Evolutionary conservation across 2,329 filamentous ascomycete species (phyloP), one percentile per base, ranked within the genome.

Genomic region (Onygenales sp.): DNA sequence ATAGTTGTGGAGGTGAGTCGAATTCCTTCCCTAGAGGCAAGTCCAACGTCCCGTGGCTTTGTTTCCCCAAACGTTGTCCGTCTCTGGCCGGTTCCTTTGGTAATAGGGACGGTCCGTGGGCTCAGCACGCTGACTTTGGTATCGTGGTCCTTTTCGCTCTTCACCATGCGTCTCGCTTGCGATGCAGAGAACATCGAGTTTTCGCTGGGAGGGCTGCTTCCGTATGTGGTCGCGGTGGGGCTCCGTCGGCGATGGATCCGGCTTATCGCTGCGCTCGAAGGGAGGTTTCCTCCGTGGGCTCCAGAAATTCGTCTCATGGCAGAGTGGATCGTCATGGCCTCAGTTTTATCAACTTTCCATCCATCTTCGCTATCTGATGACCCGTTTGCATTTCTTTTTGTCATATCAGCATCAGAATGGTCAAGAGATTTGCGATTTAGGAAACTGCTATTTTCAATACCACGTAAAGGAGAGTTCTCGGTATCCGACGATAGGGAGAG

Each of bases 131-230:
- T 80, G 40, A 70, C 70, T 55, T 77, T 78, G 61, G 72, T 74
- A 14, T 79, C 77, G 48, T 74, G 72, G 42, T 80, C 79, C 59
- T 80, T 81, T 34, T 83, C 78, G 47, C 74, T 78, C 63, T 79
- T 82, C 40, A 83, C 79, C 81, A 87, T 85, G 11, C 84, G 75
- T 43, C 84, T 75, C 31, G 84, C 83, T 57, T 85, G 83, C 52
- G 79, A 77, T 27, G 83, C 81, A 0, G 81, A 84, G 66, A 86
- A 86, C 66, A 84, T 74, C 6, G 72, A 70, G 54, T 78, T 80
- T 58, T 82, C 79, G 51, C 73, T 77, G 1, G 42, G 44, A 4
- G 80, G 79, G 11, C 81, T 79, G 52, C 77, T 79, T 52, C 73
- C 68, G 17, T 74, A 68, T 4, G 70, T 67, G 47, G 71, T 70